Evolutionary conservation across 208 protist genomes (phyloP), one percentile per base, ranked within the genome.

Genomic region (Acanthamoeba divionensis): DNA sequence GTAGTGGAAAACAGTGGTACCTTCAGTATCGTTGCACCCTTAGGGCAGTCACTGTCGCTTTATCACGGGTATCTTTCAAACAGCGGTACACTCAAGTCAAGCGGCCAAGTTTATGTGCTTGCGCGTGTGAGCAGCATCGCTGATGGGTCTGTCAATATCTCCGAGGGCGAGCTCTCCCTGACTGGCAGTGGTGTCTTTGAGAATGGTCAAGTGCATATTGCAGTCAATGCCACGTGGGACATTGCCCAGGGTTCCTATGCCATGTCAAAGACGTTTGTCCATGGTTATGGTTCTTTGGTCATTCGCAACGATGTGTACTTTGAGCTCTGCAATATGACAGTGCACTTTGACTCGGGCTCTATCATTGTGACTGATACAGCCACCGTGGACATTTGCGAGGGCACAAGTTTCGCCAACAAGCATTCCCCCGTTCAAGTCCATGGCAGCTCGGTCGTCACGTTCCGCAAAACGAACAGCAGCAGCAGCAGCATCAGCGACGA

Each of bases 1-100:
- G 45, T 52, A 15, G 55, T 24, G 50, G 50, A 82, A 31, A 82
- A 82, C 73, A 82, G 62, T 36, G 73, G 73, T 52, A 82, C 73
- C 73, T 82, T 82, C 24, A 52, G 31, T 47, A 79, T 79, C 41
- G 73, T 15, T 4, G 67, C 24, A n/a, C n/a, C n/a, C n/a, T n/a
- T n/a, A n/a, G n/a, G n/a, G n/a, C n/a, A n/a, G n/a, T n/a, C n/a
- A n/a, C n/a, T n/a, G n/a, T n/a, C n/a, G n/a, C 67, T 75, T 41
- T 8, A 13, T 26, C 15, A 9, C 7, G 36, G 31, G 47, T 15
- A 79, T 26, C 24, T 18, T 79, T 38, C 67, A 79, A 18, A 52
- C 41, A 6, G 67, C 44, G 50, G 73, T 82, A 33, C 45, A 45
- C 73, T 15, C 62, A 45, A 60, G 62, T 21, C n/a, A n/a, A 36